Base-by-base conservation (phyloP, 257 asterid genomes). In the Fraxinus excelsior region DNA sequence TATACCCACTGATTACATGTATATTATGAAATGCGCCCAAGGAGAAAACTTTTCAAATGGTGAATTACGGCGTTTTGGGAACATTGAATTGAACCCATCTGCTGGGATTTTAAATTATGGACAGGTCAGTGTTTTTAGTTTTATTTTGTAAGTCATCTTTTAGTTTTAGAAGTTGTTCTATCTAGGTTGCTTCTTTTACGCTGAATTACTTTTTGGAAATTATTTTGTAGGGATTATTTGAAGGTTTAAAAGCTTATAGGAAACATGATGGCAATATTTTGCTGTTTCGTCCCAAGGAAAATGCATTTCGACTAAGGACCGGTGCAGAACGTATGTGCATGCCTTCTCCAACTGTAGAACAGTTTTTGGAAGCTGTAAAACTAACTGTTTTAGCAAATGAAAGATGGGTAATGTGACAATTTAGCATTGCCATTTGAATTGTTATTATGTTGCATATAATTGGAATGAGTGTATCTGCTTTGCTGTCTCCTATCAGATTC, bases 241-340 rank as follows among this genome's bases (percentile, higher is more conserved):
- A n/a, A n/a, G n/a, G n/a, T n/a, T n/a, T n/a, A n/a, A n/a, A n/a
- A n/a, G n/a, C n/a, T n/a, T n/a, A n/a, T n/a, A n/a, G n/a, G 34
- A 96, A 88, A 80, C 87, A 88, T 16, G 97, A 96, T 49, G 98
- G 97, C 32, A 90, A 83, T 64, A 93, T 96, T 77, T 87, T 96
- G 74, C 80, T 96, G 34, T 93, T 96, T 75, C 97, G 98, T 18
- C 98, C 99, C 0, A 90, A 91, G 76, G 99, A 96, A 82, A 93
- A 96, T 80, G 98, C 88, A 1, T 71, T 71, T 71, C 85, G 99
- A 44, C 85, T 96, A 56, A 84, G 87, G 79, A 85, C 78, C 84
- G 99, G 98, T 19, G 98, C 99, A 2, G 97, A 93, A 70, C 97
- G 98, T 25, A 91, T 96, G 98, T 96, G 99, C 89, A 93, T 96